These are phyloP conservation scores for Bisporella sp. DNA, from an alignment of 2,329 filamentous ascomycete genomes.

Conservation along the genomic window DNA sequence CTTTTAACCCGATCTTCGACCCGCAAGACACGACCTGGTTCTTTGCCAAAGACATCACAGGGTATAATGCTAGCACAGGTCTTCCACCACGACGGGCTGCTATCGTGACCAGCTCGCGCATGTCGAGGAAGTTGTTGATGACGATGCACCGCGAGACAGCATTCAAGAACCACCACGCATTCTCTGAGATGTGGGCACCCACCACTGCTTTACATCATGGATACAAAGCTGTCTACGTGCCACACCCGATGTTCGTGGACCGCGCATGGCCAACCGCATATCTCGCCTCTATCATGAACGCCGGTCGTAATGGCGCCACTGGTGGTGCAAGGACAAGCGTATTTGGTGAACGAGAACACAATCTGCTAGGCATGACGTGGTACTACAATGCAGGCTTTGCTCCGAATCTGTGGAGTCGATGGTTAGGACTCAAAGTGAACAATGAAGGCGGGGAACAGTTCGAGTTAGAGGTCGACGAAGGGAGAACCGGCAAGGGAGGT, in stretches of 20 bases:
- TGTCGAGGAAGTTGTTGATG: conserved; percentile 71
- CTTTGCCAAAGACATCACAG: conserved; percentile 75
- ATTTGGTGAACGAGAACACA: conserved; percentile 82
- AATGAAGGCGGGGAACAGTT: conserved; percentile 73
- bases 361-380: conserved; percentile 81
- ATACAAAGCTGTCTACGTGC: conserved; percentile 84
- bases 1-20: conserved; percentile 87
- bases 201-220: conserved; percentile 86
- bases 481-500: conserved; percentile 26
- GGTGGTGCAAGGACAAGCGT: conserved; percentile 68
- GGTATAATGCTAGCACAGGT: conserved; percentile 61
- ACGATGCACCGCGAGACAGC: conserved; percentile 90
- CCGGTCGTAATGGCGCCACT: conserved; percentile 64
- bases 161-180: conserved; percentile 80
- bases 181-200: conserved; percentile 94
- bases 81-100: conserved; percentile 70
- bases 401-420: conserved; percentile 73
- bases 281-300: conserved; percentile 74
- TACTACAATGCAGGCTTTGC: conserved; percentile 86
- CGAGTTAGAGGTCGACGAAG: conserved; percentile 51
- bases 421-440: conserved; percentile 76
- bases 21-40: conserved; percentile 82
- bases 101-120: conserved; percentile 81
- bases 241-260: conserved; percentile 84
- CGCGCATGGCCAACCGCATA: conserved; percentile 77